A percentile compares a stretch with the other conserved stretches of the same genome.
Conservation (phyloP, 176 grass and related monocot species). For the Thalia dealbata region DNA sequence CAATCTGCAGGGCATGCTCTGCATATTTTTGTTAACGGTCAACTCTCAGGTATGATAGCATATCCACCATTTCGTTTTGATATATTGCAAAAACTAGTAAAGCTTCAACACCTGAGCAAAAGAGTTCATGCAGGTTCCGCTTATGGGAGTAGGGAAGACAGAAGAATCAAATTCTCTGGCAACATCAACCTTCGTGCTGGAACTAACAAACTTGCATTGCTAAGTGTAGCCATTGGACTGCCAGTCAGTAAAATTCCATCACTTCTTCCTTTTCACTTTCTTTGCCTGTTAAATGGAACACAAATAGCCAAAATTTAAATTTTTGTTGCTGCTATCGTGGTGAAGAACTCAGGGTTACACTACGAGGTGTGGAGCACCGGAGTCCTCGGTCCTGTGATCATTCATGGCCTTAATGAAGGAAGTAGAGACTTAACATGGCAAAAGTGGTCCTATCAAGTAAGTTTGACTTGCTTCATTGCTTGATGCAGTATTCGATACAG, state of each 20-base stretch:
- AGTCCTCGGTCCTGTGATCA: constrained; percentile 71
- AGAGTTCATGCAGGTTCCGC: constrained; percentile 46
- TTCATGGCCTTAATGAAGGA: constrained; percentile 74
- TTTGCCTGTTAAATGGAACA: background rate
- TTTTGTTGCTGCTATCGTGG: constrained; percentile 6
- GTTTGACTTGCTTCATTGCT: background rate
- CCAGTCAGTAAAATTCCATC: constrained; percentile 48
- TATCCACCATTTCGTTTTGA: background rate
- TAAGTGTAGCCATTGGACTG: constrained; percentile 89
- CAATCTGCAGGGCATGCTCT: constrained; percentile 86
- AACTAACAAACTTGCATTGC: constrained; percentile 68
- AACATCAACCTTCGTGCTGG: constrained; percentile 69
- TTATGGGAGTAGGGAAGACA: constrained; percentile 93
- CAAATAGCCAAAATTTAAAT: background rate
- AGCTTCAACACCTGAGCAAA: constrained; percentile 10
- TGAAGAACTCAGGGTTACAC: constrained; percentile 87
- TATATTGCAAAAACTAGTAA: background rate
- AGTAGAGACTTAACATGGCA: constrained; percentile 91
- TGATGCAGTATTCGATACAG: too few relatives aligned
- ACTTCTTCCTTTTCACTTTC: constrained; percentile 1
- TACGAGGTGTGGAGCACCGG: constrained; percentile 96
- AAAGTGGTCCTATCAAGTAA: constrained; percentile 87
- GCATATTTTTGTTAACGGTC: constrained; percentile 76
- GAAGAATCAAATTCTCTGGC: constrained; percentile 63
- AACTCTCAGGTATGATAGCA: constrained; percentile 65